These are phyloP conservation scores for Gloeopeniophorella convolvens DNA, from an alignment of 768 basidiomycete genomes.

Conservation along the genomic window DNA sequence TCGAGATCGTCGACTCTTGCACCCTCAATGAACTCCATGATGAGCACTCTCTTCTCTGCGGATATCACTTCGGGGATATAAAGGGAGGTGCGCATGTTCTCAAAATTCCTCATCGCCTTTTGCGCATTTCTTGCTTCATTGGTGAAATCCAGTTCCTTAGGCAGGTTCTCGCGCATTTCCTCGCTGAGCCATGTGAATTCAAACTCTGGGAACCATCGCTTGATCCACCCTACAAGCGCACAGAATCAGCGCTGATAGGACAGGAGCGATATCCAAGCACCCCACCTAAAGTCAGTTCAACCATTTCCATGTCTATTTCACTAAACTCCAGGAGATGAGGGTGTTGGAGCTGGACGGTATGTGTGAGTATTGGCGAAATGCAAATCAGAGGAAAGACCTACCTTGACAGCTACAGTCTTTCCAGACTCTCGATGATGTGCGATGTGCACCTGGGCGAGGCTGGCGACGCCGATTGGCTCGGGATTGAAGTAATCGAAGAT, in stretches of 20 bases:
- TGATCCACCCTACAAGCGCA: slow-evolving; percentile 60
- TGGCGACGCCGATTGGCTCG: slow-evolving; percentile 89
- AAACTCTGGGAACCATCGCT: slow-evolving; percentile 91
- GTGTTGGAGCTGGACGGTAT: slow-evolving; percentile 63
- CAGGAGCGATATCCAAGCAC: background rate
- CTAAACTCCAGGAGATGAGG: slow-evolving; percentile 91
- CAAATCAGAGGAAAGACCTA: slow-evolving; percentile 25
- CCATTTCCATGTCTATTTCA: slow-evolving; percentile 84
- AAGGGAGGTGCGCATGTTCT: slow-evolving; percentile 62
- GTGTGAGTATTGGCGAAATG: slow-evolving; percentile 9
- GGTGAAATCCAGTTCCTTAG: slow-evolving; percentile 91
- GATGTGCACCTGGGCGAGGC: slow-evolving; percentile 92
- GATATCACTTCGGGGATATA: slow-evolving; percentile 83
- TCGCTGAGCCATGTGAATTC: slow-evolving; percentile 88
- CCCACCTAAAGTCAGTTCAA: slow-evolving; percentile 64
- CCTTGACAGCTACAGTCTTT: slow-evolving; percentile 80
- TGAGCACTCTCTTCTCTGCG: slow-evolving; percentile 76
- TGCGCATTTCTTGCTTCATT: slow-evolving; percentile 85
- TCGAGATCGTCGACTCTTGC: slow-evolving; percentile 81
- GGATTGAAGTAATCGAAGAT: slow-evolving; percentile 84
- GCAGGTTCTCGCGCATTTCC: slow-evolving; percentile 90
- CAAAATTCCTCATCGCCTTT: slow-evolving; percentile 66
- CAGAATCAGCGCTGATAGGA: slow-evolving; percentile 4
- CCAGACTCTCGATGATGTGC: slow-evolving; percentile 68
- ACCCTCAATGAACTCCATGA: slow-evolving; percentile 94